Conservation (phyloP, 2,329 filamentous ascomycete genomes). For the Microdochium trichocladiopsis region DNA sequence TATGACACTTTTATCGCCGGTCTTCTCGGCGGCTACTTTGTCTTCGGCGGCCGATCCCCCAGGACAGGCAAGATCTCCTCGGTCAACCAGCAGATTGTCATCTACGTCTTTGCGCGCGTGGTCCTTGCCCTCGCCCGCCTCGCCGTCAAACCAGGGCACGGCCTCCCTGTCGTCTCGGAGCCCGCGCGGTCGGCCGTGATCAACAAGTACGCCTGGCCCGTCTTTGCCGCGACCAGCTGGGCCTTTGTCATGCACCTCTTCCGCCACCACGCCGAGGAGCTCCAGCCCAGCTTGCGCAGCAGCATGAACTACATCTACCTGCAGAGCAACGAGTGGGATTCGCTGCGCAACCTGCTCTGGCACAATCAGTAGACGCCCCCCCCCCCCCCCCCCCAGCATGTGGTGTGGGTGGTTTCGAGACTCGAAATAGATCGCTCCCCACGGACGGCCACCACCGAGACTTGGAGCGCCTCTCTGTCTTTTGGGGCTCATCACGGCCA, state of each 20-base stretch:
- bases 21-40: constrained; percentile 81
- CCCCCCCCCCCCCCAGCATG: too few species aligned
- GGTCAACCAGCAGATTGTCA: constrained; percentile 94
- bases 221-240: constrained; percentile 88
- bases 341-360: constrained; percentile 74
- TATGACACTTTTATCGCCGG: constrained; percentile 85
- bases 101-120: constrained; percentile 94
- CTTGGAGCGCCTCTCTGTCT: too few species aligned
- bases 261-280: constrained; percentile 80
- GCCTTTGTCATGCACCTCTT: constrained; percentile 94
- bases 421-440: too few species aligned
- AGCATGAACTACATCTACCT: constrained; percentile 98
- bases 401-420: too few species aligned
- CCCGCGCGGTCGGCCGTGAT: constrained; percentile 40
- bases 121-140: constrained; percentile 78
- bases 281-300: constrained; percentile 84
- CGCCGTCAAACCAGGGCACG: constrained; percentile 58
- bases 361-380: constrained; percentile 58
- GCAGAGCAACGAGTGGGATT: constrained; percentile 86
- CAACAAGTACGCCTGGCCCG: constrained; percentile 76
- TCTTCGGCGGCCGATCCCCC: constrained; percentile 66
- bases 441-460: too few species aligned
- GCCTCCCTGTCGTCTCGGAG: constrained; percentile 41
- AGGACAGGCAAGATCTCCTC: constrained; percentile 65
- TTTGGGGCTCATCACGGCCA: too few species aligned